Evolutionary conservation across 2,329 filamentous ascomycete genomes (phyloP), one percentile per base, ranked within the genome.

Genomic region (Aureobasidium melanogenum): DNA sequence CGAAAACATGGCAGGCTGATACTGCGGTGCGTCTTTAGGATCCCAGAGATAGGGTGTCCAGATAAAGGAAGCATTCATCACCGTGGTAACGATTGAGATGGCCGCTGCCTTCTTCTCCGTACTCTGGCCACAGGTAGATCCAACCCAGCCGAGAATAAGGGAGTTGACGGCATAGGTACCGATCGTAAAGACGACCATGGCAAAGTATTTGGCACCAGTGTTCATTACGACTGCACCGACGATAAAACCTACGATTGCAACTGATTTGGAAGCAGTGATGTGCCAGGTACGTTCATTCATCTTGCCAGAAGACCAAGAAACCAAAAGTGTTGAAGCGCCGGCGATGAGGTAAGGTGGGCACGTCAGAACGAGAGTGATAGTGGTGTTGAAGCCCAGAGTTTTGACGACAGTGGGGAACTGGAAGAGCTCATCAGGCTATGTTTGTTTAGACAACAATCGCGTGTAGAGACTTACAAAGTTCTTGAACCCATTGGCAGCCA

Each of bases 41-140:
- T 77, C 77, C 77, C 78, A 81, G 3, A 81, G 69, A 63, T 80
- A 80, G 1, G 78, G 77, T n/a, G 77, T 77, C 66, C 79, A 81
- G 47, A 81, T 77, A 65, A 79, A 80, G 2, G 74, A 76, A 15
- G 77, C 76, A 65, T 77, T 78, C 26, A 75, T 76, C 26, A 77
- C 74, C 1, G 78, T 78, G 26, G 79, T 81, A 5, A 79, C 79
- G 68, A 81, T 78, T 12, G 77, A 77, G 9, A 80, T 67, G 1
- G 78, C 75, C 17, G 74, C 75, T 0, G 78, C 77, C 66, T 79
- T 79, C 71, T 80, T 80, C 65, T 80, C 78, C 57, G 77, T 77
- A 0, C 76, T 80, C 62, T 80, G 79, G 0, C 75, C 76, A 3
- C 77, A 72, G 0, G 76, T 78, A 0, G 73, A 73, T 0, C 72